Evolutionary conservation across 192 early-diverging fungal species (phyloP), one percentile per base, ranked within the genome.

Genomic region (Thamnidium elegans): DNA sequence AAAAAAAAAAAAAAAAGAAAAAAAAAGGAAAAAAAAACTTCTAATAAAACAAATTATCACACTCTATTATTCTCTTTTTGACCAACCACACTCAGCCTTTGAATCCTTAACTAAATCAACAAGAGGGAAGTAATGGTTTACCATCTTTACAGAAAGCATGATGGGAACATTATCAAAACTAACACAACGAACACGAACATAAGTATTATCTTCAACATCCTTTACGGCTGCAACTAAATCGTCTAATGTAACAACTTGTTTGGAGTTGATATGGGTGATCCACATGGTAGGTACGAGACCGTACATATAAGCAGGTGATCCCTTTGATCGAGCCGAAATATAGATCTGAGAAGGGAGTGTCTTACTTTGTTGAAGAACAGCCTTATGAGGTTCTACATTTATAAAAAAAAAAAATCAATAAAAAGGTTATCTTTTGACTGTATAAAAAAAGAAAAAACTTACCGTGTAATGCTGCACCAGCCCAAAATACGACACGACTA

Each of bases 401-500:
- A 48, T 52, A 52, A 34, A 45, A 81, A 52, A n/a, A 34, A 86
- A 73, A 89, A 66, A 58, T 90, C 85, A 19, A 69, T 1, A 84
- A 76, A 48, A 81, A 30, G 20, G 66, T 26, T 26, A 54, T 34
- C 42, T 55, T 3, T 31, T n/a, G 17, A 48, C 26, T 26, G 26
- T 26, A 26, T 3, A 26, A 26, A 26, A 26, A 26, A 26, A 26
- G 3, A 26, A 26, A 26, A 7, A 8, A 32, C 45, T 43, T 69
- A 74, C 72, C 80, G 70, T 92, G 89, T 70, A 93, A 75, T 20
- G 84, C 79, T 9, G 88, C 91, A 17, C 94, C 94, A 3, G 91
- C 89, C 94, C 94, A 96, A 55, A 87, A 79, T 32, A 94, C 86
- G 8, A 93, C 75, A 61, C 87, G 86, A 19, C 76, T 81, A 5